Conservation (phyloP, 2,329 filamentous ascomycete species). For the Ascochyta rabiei region DNA sequence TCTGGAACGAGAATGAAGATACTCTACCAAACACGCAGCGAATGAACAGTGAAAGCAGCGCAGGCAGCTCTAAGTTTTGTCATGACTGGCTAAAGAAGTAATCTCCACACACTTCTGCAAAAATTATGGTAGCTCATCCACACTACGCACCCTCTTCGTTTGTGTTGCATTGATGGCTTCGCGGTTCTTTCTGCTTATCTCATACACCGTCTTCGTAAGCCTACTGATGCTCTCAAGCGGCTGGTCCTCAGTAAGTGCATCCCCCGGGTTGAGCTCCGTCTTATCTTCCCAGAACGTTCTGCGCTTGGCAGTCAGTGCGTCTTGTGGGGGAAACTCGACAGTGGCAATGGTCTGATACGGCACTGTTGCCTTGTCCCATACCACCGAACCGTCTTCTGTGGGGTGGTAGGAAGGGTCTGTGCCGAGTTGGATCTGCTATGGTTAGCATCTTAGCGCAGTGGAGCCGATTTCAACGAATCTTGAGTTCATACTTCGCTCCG, state of each 20-base stretch:
- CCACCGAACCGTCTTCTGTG: constrained; percentile 38
- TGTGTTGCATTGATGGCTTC: constrained; percentile 29
- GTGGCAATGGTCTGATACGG: constrained; percentile 40
- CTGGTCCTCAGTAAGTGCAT: constrained; percentile 33
- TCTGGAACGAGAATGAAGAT: no score
- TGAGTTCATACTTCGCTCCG: constrained; percentile 41
- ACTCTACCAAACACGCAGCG: no score
- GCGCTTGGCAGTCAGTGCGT: constrained; percentile 29
- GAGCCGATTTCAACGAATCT: constrained; percentile 2
- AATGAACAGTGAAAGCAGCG: no score
- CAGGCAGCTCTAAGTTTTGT: no score
- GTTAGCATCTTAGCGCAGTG: background rate
- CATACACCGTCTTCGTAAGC: constrained; percentile 35
- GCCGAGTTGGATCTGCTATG: constrained; percentile 35
- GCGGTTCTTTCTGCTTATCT: constrained; percentile 34
- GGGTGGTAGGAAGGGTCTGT: constrained; percentile 35
- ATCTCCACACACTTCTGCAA: no score
- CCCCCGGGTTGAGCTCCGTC: constrained; percentile 38
- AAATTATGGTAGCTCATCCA: constrained; percentile 32
- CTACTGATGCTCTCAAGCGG: constrained; percentile 38
- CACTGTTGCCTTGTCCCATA: constrained; percentile 40
- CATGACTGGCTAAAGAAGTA: no score
- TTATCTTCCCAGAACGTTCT: constrained; percentile 39
- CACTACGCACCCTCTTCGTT: constrained; percentile 15
- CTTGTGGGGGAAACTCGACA: constrained; percentile 34